Conservation (phyloP, 208 protist species). For the Novymonas esmeraldas region DNA sequence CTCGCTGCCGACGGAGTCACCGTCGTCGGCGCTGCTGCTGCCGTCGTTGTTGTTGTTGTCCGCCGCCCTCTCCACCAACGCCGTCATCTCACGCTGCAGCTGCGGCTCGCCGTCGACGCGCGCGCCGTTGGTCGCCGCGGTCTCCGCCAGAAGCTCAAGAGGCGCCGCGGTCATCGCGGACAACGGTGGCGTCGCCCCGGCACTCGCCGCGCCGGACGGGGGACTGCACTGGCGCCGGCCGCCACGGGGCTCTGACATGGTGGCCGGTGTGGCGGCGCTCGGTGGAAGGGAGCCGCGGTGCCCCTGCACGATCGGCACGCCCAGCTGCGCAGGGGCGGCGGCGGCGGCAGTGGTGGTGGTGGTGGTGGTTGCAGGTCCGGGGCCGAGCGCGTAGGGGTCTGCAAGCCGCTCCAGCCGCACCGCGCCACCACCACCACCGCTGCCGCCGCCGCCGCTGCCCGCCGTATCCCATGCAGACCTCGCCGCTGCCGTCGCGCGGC, state of each 20-base stretch:
- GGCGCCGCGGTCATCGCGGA: constrained; percentile 7
- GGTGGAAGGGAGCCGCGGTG: background rate
- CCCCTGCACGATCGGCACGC: background rate
- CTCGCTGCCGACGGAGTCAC: constrained; percentile 10
- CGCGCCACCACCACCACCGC: background rate
- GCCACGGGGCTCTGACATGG: background rate
- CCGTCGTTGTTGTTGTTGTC: too few relatives aligned
- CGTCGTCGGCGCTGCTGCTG: background rate
- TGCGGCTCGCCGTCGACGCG: background rate
- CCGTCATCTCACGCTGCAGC: background rate
- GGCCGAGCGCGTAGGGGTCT: too few relatives aligned
- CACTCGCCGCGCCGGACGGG: background rate
- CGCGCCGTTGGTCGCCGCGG: background rate
- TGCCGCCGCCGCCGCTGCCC: too few relatives aligned
- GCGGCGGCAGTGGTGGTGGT: background rate
- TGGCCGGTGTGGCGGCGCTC: background rate
- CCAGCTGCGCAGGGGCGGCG: background rate
- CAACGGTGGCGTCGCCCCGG: constrained; percentile 1
- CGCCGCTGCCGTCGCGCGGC: too few relatives aligned
- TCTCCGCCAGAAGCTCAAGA: background rate
- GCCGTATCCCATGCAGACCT: too few relatives aligned
- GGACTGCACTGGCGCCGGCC: background rate
- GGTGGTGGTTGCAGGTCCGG: background rate
- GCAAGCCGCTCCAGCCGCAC: background rate
- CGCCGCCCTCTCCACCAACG: background rate